Base-by-base conservation (phyloP, 352 stramenopile species). In the Globisporangium irregulare region DNA sequence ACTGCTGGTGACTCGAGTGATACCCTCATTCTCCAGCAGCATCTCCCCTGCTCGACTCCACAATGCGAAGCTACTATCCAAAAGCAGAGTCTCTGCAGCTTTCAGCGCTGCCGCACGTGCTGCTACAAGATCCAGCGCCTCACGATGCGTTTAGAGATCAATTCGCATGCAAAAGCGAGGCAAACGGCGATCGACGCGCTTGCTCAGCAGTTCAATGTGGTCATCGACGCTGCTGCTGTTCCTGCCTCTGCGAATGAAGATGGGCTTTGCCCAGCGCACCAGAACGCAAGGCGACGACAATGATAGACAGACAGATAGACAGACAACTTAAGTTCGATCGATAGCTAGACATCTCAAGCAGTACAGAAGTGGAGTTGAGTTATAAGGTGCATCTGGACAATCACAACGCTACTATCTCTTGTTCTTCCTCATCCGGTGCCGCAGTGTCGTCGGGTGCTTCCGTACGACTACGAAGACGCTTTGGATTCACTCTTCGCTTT, bases 121-220 rank as follows among this genome's bases (percentile, higher is more conserved):
- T 92, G 84, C 67, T 92, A 92, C 51, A 74, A 76, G 24, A 76
- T 90, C 54, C 84, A 92, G 63, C 74, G 82, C 10, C 70, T 91
- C 4, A 38, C 81, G 1, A 25, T 32, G 1, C 74, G 77, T 1
- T 66, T 65, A 14, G 68, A 56, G 15, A 20, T 55, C 0, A 22
- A 65, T 8, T 43, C 67, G 2, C 71, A 80, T 36, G 59, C 27
- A 4, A 70, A 66, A 14, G 73, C 76, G 5, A 43, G 61, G 43
- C 24, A 61, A n/a, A 66, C 27, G 10, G 70, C 70, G 8, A 0
- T 56, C 4, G 36, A 62, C 7, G 36, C 55, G 15, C 62, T 68
- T 0, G 24, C 20, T 25, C 25, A 55, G 15, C 34, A 68, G 6
- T 68, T 62, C 36, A 29, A 29, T 20, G 7, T 68, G 24, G 22